Base-by-base conservation (phyloP, 768 basidiomycete species). In the Coprinopsis cinerea region DNA sequence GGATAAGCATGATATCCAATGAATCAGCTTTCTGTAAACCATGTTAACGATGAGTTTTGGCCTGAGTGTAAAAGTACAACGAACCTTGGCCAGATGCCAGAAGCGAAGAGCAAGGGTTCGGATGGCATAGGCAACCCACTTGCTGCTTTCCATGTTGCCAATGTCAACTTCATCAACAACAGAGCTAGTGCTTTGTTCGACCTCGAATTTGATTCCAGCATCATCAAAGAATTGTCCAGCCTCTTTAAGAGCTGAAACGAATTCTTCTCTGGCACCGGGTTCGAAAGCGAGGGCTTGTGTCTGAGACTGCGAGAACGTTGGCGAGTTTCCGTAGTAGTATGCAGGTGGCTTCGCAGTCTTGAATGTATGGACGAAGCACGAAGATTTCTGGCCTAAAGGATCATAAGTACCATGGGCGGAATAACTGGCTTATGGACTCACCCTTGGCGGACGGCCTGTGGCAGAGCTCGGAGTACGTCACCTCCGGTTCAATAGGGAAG, bases 1-100 rank as follows among this genome's bases (percentile, higher is more conserved):
- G 79, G 58, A 99, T 92, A 55, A 98, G 83, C 47, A 95, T 73
- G 60, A 99, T 97, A 67, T 99, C 96, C 20, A 94, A 80, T 0
- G 92, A 93, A 66, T 96, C 91, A 10, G 96, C 93, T 72, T 92
- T 91, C 82, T 88, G 67, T 11, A 48, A 28, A 58, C 52, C 18
- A 36, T 51, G 48, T 58, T 45, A 60, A 46, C 17, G 15, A 22
- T 34, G 5, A 23, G 44, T 25, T 40, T 17, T 34, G 9, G 42
- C 30, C 30, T 24, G 41, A 18, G 11, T 4, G 23, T 43, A 11
- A 25, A 25, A 15, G 37, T 4, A 28, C 7, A 17, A 59, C 47
- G 32, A 55, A 68, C 68, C 81, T 88, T 90, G 41, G 88, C 81
- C 26, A 94, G 74, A 45, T 85, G 81, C 81, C 85, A 94, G 74